Evolutionary conservation across 208 protist species (phyloP), one percentile per base, ranked within the genome.

Genomic region (Trypanosoma grayi): DNA sequence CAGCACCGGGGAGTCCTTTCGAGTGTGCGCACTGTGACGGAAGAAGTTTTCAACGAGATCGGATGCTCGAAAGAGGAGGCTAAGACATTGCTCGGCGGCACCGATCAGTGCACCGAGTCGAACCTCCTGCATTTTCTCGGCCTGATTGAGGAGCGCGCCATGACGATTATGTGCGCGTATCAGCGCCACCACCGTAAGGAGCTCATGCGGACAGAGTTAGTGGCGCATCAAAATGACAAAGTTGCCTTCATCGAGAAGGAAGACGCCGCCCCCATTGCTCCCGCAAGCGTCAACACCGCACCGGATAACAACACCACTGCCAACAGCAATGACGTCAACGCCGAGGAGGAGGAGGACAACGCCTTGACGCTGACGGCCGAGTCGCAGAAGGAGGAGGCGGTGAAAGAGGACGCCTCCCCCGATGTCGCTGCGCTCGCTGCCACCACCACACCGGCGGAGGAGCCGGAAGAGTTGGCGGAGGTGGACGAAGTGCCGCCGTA

Each of bases 81-180:
- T 9, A 60, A 60, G 24, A 64, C 54, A 31, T n/a, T 3, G 25
- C 37, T 63, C 1, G 25, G 40, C n/a, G 67, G 43, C 25, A 52
- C 58, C 10, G 57, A 41, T 20, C 47, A 30, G 25, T 95, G 88
- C 59, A 95, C 78, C 14, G 91, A 97, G 73, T 73, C 69, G n/a
- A 96, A 90, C 66, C 80, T 96, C 60, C 71, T 94, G 60, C 67
- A 75, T 41, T 93, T 86, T 63, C 81, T 97, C 37, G 93, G 91
- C 33, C 68, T 76, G n/a, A 93, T 97, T 68, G 93, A 97, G 74
- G 83, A 97, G 66, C 80, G 81, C 13, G 83, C 88, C 3, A 92
- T 67, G 40, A 71, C 83, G 40, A 81, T 97, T 39, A 65, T 97
- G 36, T 82, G 63, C 58, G 79, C 86, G 9, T 83, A 75, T 36